Evolutionary conservation across 2,329 filamentous ascomycete genomes (phyloP).

Genomic region (Penicillium sp.): DNA sequence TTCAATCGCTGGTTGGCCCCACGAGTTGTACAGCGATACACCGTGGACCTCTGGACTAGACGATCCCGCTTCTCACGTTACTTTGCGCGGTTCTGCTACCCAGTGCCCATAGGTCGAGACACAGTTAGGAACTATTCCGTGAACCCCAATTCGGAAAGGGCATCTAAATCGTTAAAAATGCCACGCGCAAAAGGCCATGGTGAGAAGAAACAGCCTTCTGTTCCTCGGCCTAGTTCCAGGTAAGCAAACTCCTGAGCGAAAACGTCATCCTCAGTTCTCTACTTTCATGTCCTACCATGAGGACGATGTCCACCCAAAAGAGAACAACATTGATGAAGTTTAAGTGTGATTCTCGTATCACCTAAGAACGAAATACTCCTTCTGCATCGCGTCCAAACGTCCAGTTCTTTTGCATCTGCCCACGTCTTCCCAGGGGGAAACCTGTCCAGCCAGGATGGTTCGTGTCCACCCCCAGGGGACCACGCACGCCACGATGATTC

Average conservation of each 20-base stretch:
- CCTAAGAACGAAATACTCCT: constrained; percentile 83
- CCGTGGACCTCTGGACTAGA: neutral
- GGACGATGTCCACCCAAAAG: too few species aligned
- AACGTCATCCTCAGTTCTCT: neutral
- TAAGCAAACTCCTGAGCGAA: constrained; percentile 29
- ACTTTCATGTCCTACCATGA: too few species aligned
- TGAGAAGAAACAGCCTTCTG: constrained; percentile 39
- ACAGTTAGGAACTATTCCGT: constrained; percentile 16
- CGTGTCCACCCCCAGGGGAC: constrained; percentile 50
- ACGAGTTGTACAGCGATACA: neutral
- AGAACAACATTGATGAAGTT: constrained; percentile 8
- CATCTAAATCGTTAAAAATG: constrained; percentile 20
- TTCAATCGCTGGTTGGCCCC: constrained; percentile 6
- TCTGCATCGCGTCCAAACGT: constrained; percentile 78
- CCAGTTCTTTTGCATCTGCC: constrained; percentile 80
- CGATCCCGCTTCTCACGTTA: neutral
- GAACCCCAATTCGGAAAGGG: constrained; percentile 2
- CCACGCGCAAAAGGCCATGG: constrained; percentile 15
- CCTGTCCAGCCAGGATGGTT: constrained; percentile 71
- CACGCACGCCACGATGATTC: constrained; percentile 66
- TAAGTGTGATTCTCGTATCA: constrained; percentile 78
- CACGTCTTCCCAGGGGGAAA: constrained; percentile 95
- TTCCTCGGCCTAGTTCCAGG: constrained; percentile 65
- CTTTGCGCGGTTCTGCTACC: neutral
- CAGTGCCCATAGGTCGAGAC: neutral